Base-by-base conservation (phyloP, 768 basidiomycete species). In the Tephrocybe sp. region DNA sequence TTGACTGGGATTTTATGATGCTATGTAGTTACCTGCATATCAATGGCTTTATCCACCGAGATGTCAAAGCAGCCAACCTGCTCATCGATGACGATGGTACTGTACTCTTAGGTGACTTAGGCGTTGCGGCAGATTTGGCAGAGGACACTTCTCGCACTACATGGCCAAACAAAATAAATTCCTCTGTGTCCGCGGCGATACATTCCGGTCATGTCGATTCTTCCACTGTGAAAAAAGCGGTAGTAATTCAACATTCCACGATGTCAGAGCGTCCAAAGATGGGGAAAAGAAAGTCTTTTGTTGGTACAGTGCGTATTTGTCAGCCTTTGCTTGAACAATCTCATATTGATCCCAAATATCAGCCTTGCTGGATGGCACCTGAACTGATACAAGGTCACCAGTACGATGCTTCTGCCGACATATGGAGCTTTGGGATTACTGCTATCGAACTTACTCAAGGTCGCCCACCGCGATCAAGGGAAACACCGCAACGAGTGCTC, bases 361-460 rank as follows among this genome's bases (percentile, higher is more conserved):
- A 85, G 83, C 95, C 95, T 1, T 92, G 89, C 64, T 97, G 92
- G 92, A 98, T 97, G 94, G 92, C 95, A 0, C 95, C 95, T 1
- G 95, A 98, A 60, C 79, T 97, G 19, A 89, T 98, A 41, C 79
- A 87, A 58, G 89, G 92, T 44, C 80, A 79, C 57, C 80, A 82
- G 49, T 96, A 95, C 65, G 92, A 95, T 63, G 78, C 84, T 11
- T 80, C 85, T 56, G 92, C 92, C 16, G 95, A 98, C 63, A 94
- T 98, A 51, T 98, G 94, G 93, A 93, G 90, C 51, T 89, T 97
- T 65, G 95, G 92, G 11, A 94, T 98, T 52, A 96, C 93, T n/a
- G 88, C 93, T 13, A 71, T 97, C 40, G 95, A 97, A 65, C 75
- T 98, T 30, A 78, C 90, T 0, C 85, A 91, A 61, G 95, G 95